A percentile compares a stretch with the other conserved stretches of the same genome.
Evolutionary conservation across 331 rosid species (phyloP).

Genomic region (Malus hybrid): DNA sequence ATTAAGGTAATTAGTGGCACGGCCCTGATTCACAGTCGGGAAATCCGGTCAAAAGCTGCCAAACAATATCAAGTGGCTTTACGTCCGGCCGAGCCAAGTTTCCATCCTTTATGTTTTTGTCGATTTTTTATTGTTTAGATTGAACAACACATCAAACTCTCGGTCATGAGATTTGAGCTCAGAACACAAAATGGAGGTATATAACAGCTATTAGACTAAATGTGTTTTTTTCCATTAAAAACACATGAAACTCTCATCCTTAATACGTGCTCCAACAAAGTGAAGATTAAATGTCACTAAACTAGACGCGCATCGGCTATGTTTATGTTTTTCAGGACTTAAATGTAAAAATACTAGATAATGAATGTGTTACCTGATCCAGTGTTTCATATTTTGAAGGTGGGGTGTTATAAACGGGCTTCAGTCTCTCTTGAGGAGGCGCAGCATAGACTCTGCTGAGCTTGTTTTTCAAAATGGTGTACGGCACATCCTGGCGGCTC

Average conservation of each 20-base stretch:
- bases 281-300: background rate
- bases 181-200: no score
- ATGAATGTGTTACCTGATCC: conserved; percentile 55
- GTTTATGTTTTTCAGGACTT: background rate
- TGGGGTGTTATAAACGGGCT: conserved; percentile 57
- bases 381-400: conserved; percentile 87
- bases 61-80: background rate
- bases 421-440: conserved; percentile 69
- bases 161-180: background rate
- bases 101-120: background rate
- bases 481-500: conserved; percentile 57
- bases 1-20: background rate
- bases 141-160: background rate
- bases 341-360: background rate
- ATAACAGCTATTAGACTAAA: no score
- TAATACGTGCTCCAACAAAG: background rate
- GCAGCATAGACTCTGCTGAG: conserved; percentile 85
- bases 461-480: conserved; percentile 70
- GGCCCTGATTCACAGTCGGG: background rate
- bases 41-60: background rate
- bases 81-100: background rate
- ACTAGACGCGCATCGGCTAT: background rate
- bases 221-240: no score
- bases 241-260: no score
- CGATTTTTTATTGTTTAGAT: background rate